These are phyloP conservation scores for Fusarium mundagurra DNA, from an alignment of 2,329 filamentous ascomycete genomes.

Conservation along the genomic window DNA sequence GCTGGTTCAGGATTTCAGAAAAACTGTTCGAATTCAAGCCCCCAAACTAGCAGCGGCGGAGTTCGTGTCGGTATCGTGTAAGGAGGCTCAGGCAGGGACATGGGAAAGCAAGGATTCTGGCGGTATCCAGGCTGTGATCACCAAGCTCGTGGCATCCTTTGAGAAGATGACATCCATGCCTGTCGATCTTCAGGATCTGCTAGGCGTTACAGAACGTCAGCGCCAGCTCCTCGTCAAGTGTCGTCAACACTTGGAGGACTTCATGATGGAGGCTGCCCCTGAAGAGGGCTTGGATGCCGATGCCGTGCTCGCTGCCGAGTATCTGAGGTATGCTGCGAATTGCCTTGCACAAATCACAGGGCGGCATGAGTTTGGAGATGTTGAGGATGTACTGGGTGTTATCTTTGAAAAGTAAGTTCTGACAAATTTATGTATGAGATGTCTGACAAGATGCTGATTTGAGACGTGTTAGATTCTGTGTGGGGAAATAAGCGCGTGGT, in stretches of 20 bases:
- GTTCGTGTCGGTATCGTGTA: conserved; percentile 74
- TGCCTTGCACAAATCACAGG: conserved; percentile 90
- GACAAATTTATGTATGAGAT: neutral
- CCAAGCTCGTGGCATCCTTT: conserved; percentile 75
- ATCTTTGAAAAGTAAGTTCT: conserved; percentile 92
- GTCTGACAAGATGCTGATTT: conserved; percentile 28
- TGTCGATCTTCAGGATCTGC: conserved; percentile 79
- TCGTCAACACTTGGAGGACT: conserved; percentile 75
- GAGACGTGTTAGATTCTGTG: conserved; percentile 53
- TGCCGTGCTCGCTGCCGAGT: conserved; percentile 89
- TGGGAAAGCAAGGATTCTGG: conserved; percentile 61
- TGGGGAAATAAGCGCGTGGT: conserved; percentile 52
- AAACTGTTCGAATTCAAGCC: conserved; percentile 21
- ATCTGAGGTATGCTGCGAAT: conserved; percentile 82
- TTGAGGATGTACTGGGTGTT: conserved; percentile 94
- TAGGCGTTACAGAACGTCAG: conserved; percentile 92
- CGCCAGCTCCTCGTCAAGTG: conserved; percentile 82
- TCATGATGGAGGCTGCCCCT: conserved; percentile 67
- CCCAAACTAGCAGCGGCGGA: conserved; percentile 47
- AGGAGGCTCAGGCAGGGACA: conserved; percentile 57
- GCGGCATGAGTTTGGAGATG: conserved; percentile 83
- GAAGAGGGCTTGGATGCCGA: conserved; percentile 68
- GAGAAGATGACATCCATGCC: conserved; percentile 74
- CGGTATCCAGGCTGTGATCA: conserved; percentile 74
- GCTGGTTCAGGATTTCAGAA: conserved; percentile 55